phyloP scores from a whole-genome alignment of 2,329 filamentous ascomycete species.

The Rutstroemia sp. region DNA sequence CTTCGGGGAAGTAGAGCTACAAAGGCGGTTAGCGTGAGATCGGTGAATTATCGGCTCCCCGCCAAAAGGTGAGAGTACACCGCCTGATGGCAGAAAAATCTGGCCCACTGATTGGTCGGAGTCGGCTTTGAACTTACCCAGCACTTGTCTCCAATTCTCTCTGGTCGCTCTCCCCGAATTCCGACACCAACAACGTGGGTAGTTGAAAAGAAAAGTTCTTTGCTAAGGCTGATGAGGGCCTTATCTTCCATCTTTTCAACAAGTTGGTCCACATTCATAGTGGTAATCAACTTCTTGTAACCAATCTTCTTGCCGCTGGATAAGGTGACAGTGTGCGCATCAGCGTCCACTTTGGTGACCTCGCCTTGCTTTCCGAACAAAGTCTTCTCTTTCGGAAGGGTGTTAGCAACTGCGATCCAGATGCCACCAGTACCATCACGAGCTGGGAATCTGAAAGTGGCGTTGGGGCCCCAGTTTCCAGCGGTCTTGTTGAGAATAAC shows the following conservation, averaged over 20 bases:
- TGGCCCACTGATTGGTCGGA: neutral
- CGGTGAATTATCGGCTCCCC: neutral
- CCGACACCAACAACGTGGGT: conserved; percentile 97
- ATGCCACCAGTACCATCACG: conserved; percentile 95
- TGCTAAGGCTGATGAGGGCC: conserved; percentile 74
- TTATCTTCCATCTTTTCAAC: conserved; percentile 82
- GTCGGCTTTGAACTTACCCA: conserved; percentile 53
- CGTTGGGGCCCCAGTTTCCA: conserved; percentile 96
- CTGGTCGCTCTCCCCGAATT: conserved; percentile 82
- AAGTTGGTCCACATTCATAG: conserved; percentile 90
- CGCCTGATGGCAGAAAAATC: neutral
- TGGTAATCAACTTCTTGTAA: conserved; percentile 90
- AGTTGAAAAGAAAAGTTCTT: conserved; percentile 91
- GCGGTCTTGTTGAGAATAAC: conserved; percentile 94
- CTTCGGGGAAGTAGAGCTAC: conserved; percentile 94
- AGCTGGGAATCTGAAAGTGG: conserved; percentile 96
- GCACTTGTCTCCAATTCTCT: conserved; percentile 98
- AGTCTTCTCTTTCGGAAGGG: conserved; percentile 85
- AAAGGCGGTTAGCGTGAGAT: conserved; percentile 20
- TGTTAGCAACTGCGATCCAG: conserved; percentile 96
- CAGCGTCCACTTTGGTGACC: conserved; percentile 81
- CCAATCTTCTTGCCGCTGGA: conserved; percentile 80
- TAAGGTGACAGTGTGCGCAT: conserved; percentile 74
- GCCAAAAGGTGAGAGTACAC: neutral
- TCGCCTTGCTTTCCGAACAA: conserved; percentile 78